A percentile compares a stretch with the other conserved stretches of the same genome.
phyloP scores from a whole-genome alignment of 805 yeast genomes.

The Candida gorgasii region DNA sequence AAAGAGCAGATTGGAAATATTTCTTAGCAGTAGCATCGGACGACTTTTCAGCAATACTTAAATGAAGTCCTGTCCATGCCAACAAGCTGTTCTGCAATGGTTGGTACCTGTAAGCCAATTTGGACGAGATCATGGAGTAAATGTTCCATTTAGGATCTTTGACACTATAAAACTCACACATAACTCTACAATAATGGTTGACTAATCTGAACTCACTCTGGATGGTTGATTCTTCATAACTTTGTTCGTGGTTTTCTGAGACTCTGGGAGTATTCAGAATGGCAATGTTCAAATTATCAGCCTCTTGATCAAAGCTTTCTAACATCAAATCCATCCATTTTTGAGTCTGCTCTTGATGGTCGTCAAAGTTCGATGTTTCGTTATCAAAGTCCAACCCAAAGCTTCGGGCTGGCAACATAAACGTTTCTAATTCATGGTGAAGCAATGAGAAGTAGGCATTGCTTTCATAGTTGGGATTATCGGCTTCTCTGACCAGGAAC shows the following conservation, averaged over 20 bases:
- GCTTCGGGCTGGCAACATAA: conserved; percentile 8
- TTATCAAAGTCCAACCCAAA: conserved; percentile 4
- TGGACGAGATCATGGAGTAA: conserved; percentile 1
- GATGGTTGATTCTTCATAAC: neutral
- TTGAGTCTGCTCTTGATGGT: neutral
- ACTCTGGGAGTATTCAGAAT: neutral
- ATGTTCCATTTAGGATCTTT: conserved; percentile 10
- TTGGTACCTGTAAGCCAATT: conserved; percentile 5
- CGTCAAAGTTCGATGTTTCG: conserved; percentile 1
- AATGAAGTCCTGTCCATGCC: conserved; percentile 7
- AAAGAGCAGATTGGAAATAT: conserved; percentile 3
- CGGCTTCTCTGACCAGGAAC: neutral
- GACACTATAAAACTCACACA: conserved; percentile 5
- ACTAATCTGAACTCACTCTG: conserved; percentile 8
- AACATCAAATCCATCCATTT: conserved; percentile 2
- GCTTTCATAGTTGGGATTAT: neutral
- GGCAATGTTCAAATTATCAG: neutral
- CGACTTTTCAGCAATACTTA: conserved; percentile 2
- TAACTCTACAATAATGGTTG: conserved; percentile 6
- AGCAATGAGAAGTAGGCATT: conserved; percentile 1
- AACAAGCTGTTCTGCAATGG: conserved; percentile 4
- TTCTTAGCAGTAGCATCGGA: neutral
- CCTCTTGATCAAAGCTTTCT: neutral
- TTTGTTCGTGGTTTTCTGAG: neutral
- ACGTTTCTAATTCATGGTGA: conserved; percentile 9